phyloP scores from a whole-genome alignment of 2,329 filamentous ascomycete genomes.

The Plectosphaerella sp. region DNA sequence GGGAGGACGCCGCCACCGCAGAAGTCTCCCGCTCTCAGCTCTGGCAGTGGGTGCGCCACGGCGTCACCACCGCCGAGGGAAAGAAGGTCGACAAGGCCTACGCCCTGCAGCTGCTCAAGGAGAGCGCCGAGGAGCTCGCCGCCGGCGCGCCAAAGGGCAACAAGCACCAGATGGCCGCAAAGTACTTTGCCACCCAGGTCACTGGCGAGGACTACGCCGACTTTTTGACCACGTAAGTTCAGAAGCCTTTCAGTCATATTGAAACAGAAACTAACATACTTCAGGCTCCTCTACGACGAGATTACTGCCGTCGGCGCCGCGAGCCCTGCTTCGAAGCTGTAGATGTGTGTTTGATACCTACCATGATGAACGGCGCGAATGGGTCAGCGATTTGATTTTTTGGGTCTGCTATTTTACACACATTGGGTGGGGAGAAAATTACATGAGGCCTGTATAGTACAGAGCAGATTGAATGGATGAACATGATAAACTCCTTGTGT shows the following conservation, averaged over 20 bases:
- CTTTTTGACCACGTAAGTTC: slow-evolving; percentile 76
- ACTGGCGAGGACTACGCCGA: slow-evolving; percentile 98
- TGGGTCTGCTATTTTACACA: not conserved
- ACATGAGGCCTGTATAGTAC: slow-evolving; percentile 1
- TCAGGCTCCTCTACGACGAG: slow-evolving; percentile 78
- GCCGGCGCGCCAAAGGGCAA: slow-evolving; percentile 78
- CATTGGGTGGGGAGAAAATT: not conserved
- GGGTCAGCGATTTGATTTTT: not conserved
- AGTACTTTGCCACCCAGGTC: slow-evolving; percentile 90
- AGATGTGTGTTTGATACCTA: slow-evolving; percentile 14
- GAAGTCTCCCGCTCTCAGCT: slow-evolving; percentile 93
- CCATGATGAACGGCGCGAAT: not conserved
- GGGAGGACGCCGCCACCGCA: slow-evolving; percentile 92
- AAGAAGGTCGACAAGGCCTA: slow-evolving; percentile 93
- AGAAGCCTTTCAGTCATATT: not conserved
- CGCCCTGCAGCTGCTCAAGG: slow-evolving; percentile 77
- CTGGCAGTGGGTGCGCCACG: slow-evolving; percentile 87
- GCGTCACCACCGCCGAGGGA: slow-evolving; percentile 75
- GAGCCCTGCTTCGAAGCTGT: slow-evolving; percentile 60
- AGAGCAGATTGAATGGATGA: no score
- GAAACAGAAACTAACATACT: slow-evolving; percentile 1
- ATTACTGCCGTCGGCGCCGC: slow-evolving; percentile 70
- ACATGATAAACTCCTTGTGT: not conserved
- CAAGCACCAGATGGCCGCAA: slow-evolving; percentile 84
- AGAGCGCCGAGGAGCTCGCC: slow-evolving; percentile 74